Conservation (phyloP, 2,329 filamentous ascomycete species). For the Chaetothyriales sp. region DNA sequence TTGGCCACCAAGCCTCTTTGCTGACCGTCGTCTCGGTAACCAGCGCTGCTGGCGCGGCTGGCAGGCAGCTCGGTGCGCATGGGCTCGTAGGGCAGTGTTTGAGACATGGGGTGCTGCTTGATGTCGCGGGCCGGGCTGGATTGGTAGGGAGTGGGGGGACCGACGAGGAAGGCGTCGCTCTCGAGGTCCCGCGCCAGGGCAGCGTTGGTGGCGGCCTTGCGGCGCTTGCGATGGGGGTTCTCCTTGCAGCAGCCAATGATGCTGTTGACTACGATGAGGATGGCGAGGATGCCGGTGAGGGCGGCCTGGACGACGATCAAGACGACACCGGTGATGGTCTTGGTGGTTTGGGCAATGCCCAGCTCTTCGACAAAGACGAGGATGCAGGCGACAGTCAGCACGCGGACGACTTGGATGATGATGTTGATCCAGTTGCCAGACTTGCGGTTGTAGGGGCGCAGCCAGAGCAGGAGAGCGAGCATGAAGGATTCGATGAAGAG, state of each 20-base stretch:
- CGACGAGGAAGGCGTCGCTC: constrained; percentile 46
- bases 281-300: constrained; percentile 67
- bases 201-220: constrained; percentile 89
- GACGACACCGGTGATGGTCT: constrained; percentile 86
- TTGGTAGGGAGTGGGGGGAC: constrained; percentile 33
- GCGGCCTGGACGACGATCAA: constrained; percentile 83
- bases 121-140: constrained; percentile 3
- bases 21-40: constrained; percentile 8
- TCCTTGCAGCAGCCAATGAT: constrained; percentile 68
- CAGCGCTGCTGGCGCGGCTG: constrained; percentile 3
- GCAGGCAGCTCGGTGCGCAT: constrained; percentile 9
- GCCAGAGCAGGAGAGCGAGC: constrained; percentile 68
- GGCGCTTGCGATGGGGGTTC: constrained; percentile 78
- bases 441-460: constrained; percentile 71
- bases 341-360: constrained; percentile 75
- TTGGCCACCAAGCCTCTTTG: constrained; percentile 1
- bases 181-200: constrained; percentile 72
- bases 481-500: constrained; percentile 69
- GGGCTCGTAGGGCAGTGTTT: constrained; percentile 11
- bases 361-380: constrained; percentile 90
- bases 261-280: constrained; percentile 80
- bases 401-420: constrained; percentile 73
- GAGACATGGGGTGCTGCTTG: constrained; percentile 5
- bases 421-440: constrained; percentile 91
- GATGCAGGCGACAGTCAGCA: constrained; percentile 78